These are phyloP conservation scores for Marchantia paleacea DNA, from an alignment of 225 moss, liverwort and hornwort genomes.

Conservation along the genomic window DNA sequence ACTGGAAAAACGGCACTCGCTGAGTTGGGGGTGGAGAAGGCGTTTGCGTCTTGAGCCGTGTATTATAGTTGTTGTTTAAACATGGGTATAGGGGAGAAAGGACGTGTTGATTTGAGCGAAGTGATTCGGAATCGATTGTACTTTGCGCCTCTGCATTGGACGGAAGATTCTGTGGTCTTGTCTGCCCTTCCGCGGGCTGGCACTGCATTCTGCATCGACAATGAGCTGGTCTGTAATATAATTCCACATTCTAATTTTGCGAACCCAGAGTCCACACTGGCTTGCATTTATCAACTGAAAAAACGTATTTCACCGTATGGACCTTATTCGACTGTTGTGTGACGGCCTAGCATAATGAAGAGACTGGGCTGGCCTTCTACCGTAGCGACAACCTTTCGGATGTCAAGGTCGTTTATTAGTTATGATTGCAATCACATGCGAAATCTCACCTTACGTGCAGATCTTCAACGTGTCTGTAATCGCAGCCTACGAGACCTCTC, in stretches of 20 bases:
- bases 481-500: not conserved
- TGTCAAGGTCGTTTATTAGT: not conserved
- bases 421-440: not conserved
- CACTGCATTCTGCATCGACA: conserved; percentile 77
- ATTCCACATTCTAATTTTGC: not conserved
- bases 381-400: not conserved
- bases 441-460: not conserved
- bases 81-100: conserved; percentile 81
- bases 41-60: not conserved
- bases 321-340: not conserved
- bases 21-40: not conserved
- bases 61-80: not conserved
- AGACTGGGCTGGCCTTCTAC: not conserved
- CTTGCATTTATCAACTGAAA: not conserved
- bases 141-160: conserved; percentile 78
- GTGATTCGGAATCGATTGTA: conserved; percentile 80
- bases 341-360: not conserved
- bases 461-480: too few relatives aligned
- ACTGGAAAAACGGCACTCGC: not conserved
- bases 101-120: conserved; percentile 80
- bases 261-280: not conserved
- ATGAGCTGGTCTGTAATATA: conserved; percentile 67
- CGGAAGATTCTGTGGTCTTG: conserved; percentile 73
- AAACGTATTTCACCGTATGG: too few relatives aligned
- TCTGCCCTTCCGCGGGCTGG: conserved; percentile 72